These are phyloP conservation scores for Fraxinus velutina DNA, from an alignment of 305 asterid species.

Conservation along the genomic window DNA sequence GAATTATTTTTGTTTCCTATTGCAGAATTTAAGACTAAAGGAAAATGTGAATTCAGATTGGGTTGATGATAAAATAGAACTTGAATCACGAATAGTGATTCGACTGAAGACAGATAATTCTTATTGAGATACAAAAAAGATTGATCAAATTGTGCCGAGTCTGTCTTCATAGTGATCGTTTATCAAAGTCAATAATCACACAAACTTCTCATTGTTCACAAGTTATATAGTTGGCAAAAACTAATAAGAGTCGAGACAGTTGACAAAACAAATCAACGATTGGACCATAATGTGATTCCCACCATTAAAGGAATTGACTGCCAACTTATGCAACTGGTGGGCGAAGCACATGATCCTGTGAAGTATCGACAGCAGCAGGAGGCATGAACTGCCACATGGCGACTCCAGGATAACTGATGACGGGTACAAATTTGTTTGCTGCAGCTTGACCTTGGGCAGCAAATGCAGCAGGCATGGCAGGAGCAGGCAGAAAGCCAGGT, in stretches of 20 bases:
- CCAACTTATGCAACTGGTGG: constrained; percentile 55
- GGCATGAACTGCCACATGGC: constrained; percentile 66
- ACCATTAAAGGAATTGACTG: constrained; percentile 23
- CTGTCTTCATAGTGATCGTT: not conserved
- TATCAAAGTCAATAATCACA: not conserved
- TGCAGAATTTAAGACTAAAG: not conserved
- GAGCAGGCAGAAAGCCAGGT: constrained; percentile 54
- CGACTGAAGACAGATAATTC: not conserved
- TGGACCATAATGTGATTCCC: constrained; percentile 23
- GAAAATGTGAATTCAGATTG: not conserved
- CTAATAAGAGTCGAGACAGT: constrained; percentile 32
- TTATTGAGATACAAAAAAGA: not conserved
- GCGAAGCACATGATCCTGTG: constrained; percentile 51
- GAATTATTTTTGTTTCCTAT: not conserved
- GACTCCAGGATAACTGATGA: constrained; percentile 50
- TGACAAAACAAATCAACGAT: constrained; percentile 31
- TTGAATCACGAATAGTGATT: not conserved
- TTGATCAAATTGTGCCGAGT: not conserved
- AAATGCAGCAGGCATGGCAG: constrained; percentile 63
- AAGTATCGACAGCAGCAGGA: constrained; percentile 55
- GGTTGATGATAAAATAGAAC: not conserved
- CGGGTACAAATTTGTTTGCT: constrained; percentile 62
- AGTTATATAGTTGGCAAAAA: constrained; percentile 35
- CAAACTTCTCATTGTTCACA: not conserved
- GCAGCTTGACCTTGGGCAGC: constrained; percentile 65